Evolutionary conservation across 257 asterid species (phyloP), one percentile per base, ranked within the genome.

Genomic region (Cynanchum wilfordii): DNA sequence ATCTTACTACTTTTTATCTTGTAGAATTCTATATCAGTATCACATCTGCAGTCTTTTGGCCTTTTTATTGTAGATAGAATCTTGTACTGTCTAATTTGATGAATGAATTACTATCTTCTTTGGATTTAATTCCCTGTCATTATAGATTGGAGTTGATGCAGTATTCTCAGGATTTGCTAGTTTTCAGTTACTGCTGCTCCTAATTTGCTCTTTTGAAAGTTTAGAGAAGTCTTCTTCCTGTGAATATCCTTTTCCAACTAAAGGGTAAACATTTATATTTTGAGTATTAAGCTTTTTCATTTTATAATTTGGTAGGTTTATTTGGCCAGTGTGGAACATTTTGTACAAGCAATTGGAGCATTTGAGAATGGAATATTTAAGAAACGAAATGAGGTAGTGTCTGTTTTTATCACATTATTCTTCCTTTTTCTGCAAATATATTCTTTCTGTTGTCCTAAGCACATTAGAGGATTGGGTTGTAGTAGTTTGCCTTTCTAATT

Each of bases 311-410:
- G 69, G 57, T 78, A 88, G 95, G 91, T 88, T 72, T 79, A 82
- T 73, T 80, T 86, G 82, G 77, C 80, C 74, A 80, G 40, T 24
- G 71, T 67, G 58, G 92, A 79, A 40, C 86, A 79, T 74, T 89
- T 87, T 70, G 69, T 89, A 66, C 89, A 71, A 77, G 83, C 89
- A 68, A 74, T 89, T 75, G 89, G 83, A 69, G 55, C 82, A 29
- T 57, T 76, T 51, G 95, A 89, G 79, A 68, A 69, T 75, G 79
- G 75, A 10, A 81, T 85, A 77, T 89, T 89, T 75, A 82, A 72
- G 82, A 87, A 78, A 76, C 81, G 90, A 44, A 67, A 24, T 44
- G 86, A 80, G 91, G 88, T 88, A 80, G 30, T 27, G 33, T 45
- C 25, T 66, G 60, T 17, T 42, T 60, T 47, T 42, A 25, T 30